Base-by-base conservation (phyloP, 768 basidiomycete species). In the Mycena maculata region DNA sequence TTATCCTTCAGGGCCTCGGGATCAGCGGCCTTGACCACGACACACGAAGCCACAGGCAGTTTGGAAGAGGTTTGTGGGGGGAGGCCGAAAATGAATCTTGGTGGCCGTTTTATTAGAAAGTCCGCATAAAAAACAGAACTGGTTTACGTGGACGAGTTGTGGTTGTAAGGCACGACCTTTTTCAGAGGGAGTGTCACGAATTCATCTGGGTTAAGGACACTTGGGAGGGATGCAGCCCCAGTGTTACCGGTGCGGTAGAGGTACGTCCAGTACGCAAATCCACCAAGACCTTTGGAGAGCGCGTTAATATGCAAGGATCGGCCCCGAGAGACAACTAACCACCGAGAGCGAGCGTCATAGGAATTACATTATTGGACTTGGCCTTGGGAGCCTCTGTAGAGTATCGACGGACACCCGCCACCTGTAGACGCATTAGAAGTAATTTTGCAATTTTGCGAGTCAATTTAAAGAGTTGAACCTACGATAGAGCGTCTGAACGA, bases 131-230 rank as follows among this genome's bases (percentile, higher is more conserved):
- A 5, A n/a, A 20, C 18, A 33, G 13, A 49, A 54, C 50, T 69
- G 12, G 64, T 60, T 39, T 41, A 95, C 89, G 86, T 88, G 33
- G 93, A 84, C 16, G 95, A 92, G 81, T 99, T 98, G 86, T 98
- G 92, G 87, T 98, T 99, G 85, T 97, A 98, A 0, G 90, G 90
- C 65, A 89, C 81, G 65, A 94, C 78, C 74, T 89, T 88, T 78
- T 92, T 92, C 73, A 99, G 88, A 76, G 89, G 90, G 79, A 98
- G 91, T 76, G 94, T 88, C 54, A 89, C 78, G 74, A 90, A 94
- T 69, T 90, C 88, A 63, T 92, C 80, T 10, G 92, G 87, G 75
- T 93, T 90, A 27, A 95, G 85, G 15, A 91, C 69, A n/a, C 45
- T 55, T 11, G 79, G 72, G 76, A 77, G 71, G 52, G 72, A 7